These are phyloP conservation scores for Erythrophleum fordii DNA, from an alignment of 306 rosid species.

Conservation along the genomic window DNA sequence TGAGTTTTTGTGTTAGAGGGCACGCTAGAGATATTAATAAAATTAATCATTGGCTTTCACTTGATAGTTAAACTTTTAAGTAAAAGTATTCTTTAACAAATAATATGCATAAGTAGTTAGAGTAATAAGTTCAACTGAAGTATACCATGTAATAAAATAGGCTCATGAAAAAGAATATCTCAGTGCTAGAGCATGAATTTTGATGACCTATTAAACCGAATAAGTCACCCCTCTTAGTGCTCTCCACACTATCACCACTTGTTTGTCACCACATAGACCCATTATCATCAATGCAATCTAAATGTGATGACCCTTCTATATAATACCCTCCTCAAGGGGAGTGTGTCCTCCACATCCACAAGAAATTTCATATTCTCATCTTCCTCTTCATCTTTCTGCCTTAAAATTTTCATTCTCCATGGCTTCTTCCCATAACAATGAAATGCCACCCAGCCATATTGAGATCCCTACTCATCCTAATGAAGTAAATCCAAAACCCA, in stretches of 20 bases:
- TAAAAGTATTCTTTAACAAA: no score
- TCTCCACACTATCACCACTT: conserved; percentile 36
- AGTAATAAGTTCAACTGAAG: neutral
- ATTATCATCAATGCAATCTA: conserved; percentile 4
- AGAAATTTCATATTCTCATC: conserved; percentile 16
- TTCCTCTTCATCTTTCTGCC: neutral
- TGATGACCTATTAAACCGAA: conserved; percentile 21
- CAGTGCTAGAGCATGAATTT: conserved; percentile 16
- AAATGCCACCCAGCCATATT: conserved; percentile 32
- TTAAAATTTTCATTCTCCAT: conserved; percentile 30
- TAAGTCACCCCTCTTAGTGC: conserved; percentile 42
- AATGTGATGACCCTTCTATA: conserved; percentile 36
- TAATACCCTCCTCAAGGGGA: conserved; percentile 38
- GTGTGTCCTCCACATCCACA: conserved; percentile 52
- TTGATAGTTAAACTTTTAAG: no score
- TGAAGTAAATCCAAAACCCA: conserved; percentile 30
- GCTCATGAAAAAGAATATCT: conserved; percentile 14
- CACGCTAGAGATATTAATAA: no score
- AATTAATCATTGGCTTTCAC: no score
- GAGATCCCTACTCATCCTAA: conserved; percentile 35
- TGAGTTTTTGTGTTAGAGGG: no score
- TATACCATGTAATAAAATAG: neutral
- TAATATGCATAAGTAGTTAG: neutral
- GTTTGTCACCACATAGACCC: neutral
- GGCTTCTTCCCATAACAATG: conserved; percentile 48